Evolutionary conservation across 805 yeast genomes (phyloP).

Genomic region (Yamadazyma takamatsuzukensis): DNA sequence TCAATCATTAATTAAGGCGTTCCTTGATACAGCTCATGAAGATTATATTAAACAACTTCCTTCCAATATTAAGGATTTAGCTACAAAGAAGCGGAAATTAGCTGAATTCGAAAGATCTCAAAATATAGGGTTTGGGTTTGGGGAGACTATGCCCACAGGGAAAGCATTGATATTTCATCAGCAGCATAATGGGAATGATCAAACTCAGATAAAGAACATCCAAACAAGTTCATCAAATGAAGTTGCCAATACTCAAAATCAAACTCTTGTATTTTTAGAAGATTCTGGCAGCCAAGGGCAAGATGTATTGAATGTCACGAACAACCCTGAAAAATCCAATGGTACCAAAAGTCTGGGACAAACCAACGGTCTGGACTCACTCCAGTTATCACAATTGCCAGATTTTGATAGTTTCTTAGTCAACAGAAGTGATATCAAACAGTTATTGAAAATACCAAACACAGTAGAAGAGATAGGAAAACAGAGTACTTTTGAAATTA

Average conservation of each 20-base stretch:
- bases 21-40: constrained; percentile 1
- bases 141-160: constrained; percentile 4
- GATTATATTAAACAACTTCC: constrained; percentile 1
- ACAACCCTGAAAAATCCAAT: too few species aligned
- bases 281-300: too few species aligned
- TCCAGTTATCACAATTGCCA: too few species aligned
- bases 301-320: too few species aligned
- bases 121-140: background rate
- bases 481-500: constrained; percentile 14
- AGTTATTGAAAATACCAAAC: constrained; percentile 7
- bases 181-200: too few species aligned
- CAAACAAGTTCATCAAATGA: too few species aligned
- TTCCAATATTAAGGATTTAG: background rate
- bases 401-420: constrained; percentile 3
- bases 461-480: constrained; percentile 10
- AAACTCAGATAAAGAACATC: too few species aligned
- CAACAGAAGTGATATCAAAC: constrained; percentile 3
- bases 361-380: too few species aligned
- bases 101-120: background rate
- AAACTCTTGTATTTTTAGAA: too few species aligned
- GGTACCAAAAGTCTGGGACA: too few species aligned
- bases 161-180: constrained; percentile 5
- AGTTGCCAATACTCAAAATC: too few species aligned
- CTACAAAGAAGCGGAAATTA: constrained; percentile 1
- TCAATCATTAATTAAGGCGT: background rate